A percentile compares a stretch with the other conserved stretches of the same genome.
phyloP scores from a whole-genome alignment of 768 basidiomycete genomes.

The Mycena belliarum region DNA sequence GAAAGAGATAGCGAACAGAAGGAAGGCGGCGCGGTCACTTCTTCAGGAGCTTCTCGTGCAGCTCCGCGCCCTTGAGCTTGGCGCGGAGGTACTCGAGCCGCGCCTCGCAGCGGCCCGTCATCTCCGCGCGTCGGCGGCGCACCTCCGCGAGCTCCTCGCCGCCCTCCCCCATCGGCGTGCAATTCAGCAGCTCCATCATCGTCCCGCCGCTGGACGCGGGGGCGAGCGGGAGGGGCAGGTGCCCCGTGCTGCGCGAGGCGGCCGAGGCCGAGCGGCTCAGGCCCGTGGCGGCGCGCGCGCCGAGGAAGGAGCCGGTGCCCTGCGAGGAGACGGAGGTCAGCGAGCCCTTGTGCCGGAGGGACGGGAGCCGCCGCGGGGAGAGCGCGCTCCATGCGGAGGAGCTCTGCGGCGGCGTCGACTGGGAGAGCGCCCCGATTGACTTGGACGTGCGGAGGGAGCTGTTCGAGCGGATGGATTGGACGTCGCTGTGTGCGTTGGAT shows the following conservation, averaged over 20 bases:
- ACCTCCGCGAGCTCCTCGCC: constrained; percentile 64
- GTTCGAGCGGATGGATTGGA: constrained; percentile 16
- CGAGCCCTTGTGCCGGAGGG: constrained; percentile 47
- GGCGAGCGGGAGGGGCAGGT: constrained; percentile 43
- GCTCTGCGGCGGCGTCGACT: constrained; percentile 23
- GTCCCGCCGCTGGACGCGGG: constrained; percentile 21
- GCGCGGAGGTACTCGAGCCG: constrained; percentile 76
- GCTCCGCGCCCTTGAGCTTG: constrained; percentile 73
- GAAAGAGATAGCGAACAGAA: too few species aligned
- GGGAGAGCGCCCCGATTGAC: constrained; percentile 21
- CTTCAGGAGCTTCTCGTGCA: constrained; percentile 50
- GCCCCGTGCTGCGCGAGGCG: constrained; percentile 44
- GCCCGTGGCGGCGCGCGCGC: constrained; percentile 16
- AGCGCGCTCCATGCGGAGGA: constrained; percentile 26
- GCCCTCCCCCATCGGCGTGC: constrained; percentile 25
- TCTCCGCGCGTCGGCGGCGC: constrained; percentile 61
- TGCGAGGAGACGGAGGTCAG: constrained; percentile 58
- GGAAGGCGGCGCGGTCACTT: too few species aligned
- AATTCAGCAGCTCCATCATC: constrained; percentile 20
- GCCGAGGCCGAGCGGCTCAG: constrained; percentile 16
- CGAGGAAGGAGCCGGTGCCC: constrained; percentile 24
- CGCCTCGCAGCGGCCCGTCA: constrained; percentile 66
- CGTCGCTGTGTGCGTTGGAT: constrained; percentile 13
- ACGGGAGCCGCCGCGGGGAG: constrained; percentile 28
- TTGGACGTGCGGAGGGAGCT: constrained; percentile 19